These are phyloP conservation scores for Sicyos baderoa DNA, from an alignment of 306 rosid genomes.

Conservation along the genomic window DNA sequence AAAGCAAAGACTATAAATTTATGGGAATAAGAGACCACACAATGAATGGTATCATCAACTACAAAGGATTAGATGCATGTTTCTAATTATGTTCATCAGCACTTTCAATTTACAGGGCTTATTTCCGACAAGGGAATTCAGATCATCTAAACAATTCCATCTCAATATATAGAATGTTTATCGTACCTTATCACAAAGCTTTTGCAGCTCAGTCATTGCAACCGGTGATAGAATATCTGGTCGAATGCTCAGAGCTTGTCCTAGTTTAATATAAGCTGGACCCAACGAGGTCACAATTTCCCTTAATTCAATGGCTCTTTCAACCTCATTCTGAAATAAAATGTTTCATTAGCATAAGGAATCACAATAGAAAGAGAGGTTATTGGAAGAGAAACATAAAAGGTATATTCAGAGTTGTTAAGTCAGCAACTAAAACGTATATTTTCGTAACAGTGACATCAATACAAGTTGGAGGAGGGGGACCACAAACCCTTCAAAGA, in stretches of 20 bases:
- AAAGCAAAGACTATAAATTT: not conserved
- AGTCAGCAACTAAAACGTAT: not conserved
- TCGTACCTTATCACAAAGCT: constrained; percentile 90
- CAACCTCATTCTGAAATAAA: constrained; percentile 78
- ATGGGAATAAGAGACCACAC: not conserved
- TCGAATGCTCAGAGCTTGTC: constrained; percentile 96
- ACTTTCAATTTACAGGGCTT: not conserved
- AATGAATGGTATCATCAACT: not conserved
- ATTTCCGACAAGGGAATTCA: not conserved
- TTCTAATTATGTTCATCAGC: not conserved
- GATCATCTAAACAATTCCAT: constrained; percentile 3
- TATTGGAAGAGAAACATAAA: constrained; percentile 2
- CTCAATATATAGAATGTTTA: not conserved
- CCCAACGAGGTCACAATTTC: constrained; percentile 98
- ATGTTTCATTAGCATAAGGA: not conserved
- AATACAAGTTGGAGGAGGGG: no score
- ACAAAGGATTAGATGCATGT: not conserved
- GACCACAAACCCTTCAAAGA: no score
- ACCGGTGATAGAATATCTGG: constrained; percentile 90
- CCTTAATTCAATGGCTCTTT: constrained; percentile 86
- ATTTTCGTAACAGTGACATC: not conserved
- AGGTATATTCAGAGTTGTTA: not conserved
- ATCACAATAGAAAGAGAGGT: constrained; percentile 1
- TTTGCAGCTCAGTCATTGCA: constrained; percentile 95
- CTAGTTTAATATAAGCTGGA: constrained; percentile 96